Conservation (phyloP, 2,329 filamentous ascomycete genomes). For the Calonectria multiphialidica region DNA sequence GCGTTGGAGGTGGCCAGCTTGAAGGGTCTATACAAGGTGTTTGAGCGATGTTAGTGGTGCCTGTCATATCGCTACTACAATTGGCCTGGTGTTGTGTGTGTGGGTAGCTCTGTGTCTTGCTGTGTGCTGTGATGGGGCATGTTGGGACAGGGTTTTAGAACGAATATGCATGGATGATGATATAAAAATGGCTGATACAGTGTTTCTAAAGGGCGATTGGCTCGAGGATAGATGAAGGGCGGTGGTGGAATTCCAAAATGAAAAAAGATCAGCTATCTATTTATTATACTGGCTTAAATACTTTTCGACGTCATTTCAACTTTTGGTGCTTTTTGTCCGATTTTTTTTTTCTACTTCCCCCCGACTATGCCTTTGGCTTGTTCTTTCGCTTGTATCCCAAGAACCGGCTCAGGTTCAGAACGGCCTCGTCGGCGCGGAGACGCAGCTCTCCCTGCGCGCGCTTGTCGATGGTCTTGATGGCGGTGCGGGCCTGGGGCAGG, state of each 20-base stretch:
- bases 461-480: conserved; percentile 73
- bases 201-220: background rate
- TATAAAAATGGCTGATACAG: background rate
- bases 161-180: background rate
- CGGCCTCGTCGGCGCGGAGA: conserved; percentile 69
- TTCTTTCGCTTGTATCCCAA: conserved; percentile 75
- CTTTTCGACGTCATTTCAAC: background rate
- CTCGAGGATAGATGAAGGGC: background rate
- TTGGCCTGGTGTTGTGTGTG: background rate
- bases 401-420: conserved; percentile 72
- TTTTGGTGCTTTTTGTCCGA: background rate
- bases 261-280: conserved; percentile 1
- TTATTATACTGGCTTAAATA: background rate
- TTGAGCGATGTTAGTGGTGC: conserved; percentile 83
- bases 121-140: background rate
- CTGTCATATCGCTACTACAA: background rate
- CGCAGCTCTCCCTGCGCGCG: conserved; percentile 68
- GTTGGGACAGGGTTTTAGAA: background rate
- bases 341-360: conserved; percentile 26
- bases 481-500: conserved; percentile 65
- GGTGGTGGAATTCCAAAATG: background rate
- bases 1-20: conserved; percentile 91
- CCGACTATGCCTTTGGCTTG: conserved; percentile 50
- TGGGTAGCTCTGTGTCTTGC: background rate
- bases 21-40: conserved; percentile 93